These are phyloP conservation scores for Solanum microdontum DNA, from an alignment of 257 asterid species.

Conservation along the genomic window DNA sequence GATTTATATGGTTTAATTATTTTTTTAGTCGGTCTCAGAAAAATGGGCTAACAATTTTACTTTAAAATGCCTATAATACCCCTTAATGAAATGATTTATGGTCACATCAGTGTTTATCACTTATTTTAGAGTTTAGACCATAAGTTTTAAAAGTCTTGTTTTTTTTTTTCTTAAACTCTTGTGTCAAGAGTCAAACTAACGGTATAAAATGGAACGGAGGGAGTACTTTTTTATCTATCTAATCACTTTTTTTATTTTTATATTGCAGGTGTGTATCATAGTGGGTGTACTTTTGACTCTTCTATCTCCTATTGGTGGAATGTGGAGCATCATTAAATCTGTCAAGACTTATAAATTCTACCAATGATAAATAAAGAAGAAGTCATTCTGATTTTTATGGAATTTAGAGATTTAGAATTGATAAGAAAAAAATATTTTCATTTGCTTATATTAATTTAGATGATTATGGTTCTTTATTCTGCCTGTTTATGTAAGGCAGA, in stretches of 20 bases:
- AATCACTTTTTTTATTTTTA: not conserved
- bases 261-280: not conserved
- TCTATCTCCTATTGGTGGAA: not conserved
- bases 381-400: not conserved
- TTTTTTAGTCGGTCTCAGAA: no score
- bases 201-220: no score
- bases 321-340: not conserved
- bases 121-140: no score
- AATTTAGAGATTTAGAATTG: not conserved
- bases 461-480: not conserved
- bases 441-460: not conserved
- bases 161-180: no score
- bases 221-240: not conserved
- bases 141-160: no score
- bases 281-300: not conserved
- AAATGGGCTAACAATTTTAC: no score
- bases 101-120: no score
- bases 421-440: not conserved
- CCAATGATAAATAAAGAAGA: not conserved
- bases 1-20: no score
- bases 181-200: no score
- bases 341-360: not conserved
- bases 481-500: not conserved
- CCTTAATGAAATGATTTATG: no score
- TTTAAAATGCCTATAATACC: no score